Conservation (phyloP, 305 asterid genomes). For the Fraxinus dipetala region DNA sequence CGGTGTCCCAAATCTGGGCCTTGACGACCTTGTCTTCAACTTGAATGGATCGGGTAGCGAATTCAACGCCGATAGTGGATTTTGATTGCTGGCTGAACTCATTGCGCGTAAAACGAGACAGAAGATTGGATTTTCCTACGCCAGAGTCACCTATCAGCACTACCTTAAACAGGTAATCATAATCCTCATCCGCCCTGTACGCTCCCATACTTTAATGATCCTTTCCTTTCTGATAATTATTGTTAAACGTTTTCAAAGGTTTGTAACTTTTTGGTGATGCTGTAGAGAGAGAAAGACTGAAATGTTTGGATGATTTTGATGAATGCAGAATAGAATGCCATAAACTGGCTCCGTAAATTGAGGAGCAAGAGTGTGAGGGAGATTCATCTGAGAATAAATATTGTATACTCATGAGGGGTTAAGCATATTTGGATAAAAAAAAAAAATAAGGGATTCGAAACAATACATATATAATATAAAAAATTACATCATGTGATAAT, state of each 20-base stretch:
- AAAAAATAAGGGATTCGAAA: no score
- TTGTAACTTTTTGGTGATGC: neutral
- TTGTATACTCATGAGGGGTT: neutral
- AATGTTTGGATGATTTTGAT: neutral
- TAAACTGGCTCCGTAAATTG: neutral
- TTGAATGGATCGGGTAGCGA: conserved; percentile 73
- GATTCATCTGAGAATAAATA: neutral
- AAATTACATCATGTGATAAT: no score
- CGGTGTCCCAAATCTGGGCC: conserved; percentile 97
- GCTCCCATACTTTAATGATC: conserved; percentile 39
- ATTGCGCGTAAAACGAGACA: conserved; percentile 68
- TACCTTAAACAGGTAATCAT: conserved; percentile 84
- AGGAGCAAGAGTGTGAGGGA: neutral
- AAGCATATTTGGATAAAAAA: neutral
- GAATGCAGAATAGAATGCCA: neutral
- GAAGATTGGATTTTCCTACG: conserved; percentile 76
- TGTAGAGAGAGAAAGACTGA: neutral
- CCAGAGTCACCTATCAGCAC: conserved; percentile 85
- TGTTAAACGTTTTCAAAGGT: neutral
- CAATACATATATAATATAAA: no score
- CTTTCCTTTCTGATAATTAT: neutral
- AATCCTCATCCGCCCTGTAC: conserved; percentile 83
- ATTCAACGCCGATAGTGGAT: conserved; percentile 85
- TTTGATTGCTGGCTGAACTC: conserved; percentile 82
- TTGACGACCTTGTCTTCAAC: conserved; percentile 81